Conservation (phyloP, 129 eudicot species). For the Pseudognaphalium luteoalbum region DNA sequence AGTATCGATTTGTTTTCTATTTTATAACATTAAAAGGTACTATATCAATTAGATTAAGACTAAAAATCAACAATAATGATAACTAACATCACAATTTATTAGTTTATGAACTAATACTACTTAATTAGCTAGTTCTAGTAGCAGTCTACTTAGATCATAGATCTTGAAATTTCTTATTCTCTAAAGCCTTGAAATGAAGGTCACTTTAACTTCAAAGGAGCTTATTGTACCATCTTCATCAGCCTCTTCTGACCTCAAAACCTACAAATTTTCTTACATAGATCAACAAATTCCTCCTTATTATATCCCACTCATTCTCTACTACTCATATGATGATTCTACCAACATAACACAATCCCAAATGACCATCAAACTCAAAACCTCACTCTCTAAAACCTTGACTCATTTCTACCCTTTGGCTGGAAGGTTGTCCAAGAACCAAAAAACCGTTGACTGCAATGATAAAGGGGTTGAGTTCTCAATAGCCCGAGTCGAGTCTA, state of each 20-base stretch:
- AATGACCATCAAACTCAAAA: conserved; percentile 34
- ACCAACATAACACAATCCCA: conserved; percentile 29
- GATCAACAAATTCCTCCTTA: conserved; percentile 34
- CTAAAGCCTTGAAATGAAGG: conserved; percentile 31
- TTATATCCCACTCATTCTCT: conserved; percentile 38
- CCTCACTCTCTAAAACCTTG: conserved; percentile 43
- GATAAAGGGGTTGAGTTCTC: conserved; percentile 40
- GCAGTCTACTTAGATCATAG: too few species aligned
- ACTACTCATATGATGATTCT: conserved; percentile 29
- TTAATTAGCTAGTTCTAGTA: too few species aligned
- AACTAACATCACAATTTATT: too few species aligned
- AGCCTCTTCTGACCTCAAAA: conserved; percentile 37
- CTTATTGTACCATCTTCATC: conserved; percentile 44
- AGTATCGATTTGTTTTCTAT: too few species aligned
- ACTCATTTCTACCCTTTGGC: conserved; percentile 48
- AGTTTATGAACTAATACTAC: too few species aligned
- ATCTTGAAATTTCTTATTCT: background rate
- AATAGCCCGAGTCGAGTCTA: conserved; percentile 32
- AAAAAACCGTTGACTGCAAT: conserved; percentile 33
- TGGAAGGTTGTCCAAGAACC: conserved; percentile 35
- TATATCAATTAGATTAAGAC: too few species aligned
- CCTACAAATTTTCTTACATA: conserved; percentile 35
- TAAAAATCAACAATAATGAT: too few species aligned
- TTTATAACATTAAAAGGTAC: too few species aligned
- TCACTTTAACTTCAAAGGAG: conserved; percentile 33